phyloP scores from a whole-genome alignment of 805 yeast species.

The Saturnispora sanitii region DNA sequence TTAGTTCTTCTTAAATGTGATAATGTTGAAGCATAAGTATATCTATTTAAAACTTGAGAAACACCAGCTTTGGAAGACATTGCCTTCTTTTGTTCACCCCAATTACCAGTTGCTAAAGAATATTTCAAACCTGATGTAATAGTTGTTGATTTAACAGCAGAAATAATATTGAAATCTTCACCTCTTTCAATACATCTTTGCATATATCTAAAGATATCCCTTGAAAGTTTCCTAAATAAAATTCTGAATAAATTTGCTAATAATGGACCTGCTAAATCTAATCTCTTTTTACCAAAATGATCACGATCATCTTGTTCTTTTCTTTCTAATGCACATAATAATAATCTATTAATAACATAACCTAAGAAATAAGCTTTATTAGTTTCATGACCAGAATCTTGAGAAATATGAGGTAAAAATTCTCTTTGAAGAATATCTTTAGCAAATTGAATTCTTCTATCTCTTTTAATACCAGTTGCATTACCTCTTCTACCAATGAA shows the following conservation, averaged over 20 bases:
- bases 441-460: constrained; percentile 96
- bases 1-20: constrained; percentile 98
- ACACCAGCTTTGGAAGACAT: constrained; percentile 99
- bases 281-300: constrained; percentile 97
- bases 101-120: constrained; percentile 97
- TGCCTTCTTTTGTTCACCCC: constrained; percentile 99
- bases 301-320: constrained; percentile 98
- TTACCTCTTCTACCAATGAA: constrained; percentile 98
- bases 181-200: constrained; percentile 98
- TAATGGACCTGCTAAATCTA: constrained; percentile 97
- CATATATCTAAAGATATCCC: constrained; percentile 95
- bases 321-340: constrained; percentile 92
- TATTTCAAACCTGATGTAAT: constrained; percentile 96
- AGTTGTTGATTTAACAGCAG: constrained; percentile 95
- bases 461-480: constrained; percentile 91
- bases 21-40: constrained; percentile 95
- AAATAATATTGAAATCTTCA: constrained; percentile 89
- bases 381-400: constrained; percentile 92
- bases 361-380: constrained; percentile 96
- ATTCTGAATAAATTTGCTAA: constrained; percentile 92
- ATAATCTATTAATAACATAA: constrained; percentile 91
- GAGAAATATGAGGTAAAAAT: constrained; percentile 93
- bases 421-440: constrained; percentile 94
- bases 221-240: constrained; percentile 87
- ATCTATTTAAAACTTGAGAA: constrained; percentile 94